Evolutionary conservation across 108 stramenopile genomes (phyloP).

Genomic region (Discostella pseudostelligera): DNA sequence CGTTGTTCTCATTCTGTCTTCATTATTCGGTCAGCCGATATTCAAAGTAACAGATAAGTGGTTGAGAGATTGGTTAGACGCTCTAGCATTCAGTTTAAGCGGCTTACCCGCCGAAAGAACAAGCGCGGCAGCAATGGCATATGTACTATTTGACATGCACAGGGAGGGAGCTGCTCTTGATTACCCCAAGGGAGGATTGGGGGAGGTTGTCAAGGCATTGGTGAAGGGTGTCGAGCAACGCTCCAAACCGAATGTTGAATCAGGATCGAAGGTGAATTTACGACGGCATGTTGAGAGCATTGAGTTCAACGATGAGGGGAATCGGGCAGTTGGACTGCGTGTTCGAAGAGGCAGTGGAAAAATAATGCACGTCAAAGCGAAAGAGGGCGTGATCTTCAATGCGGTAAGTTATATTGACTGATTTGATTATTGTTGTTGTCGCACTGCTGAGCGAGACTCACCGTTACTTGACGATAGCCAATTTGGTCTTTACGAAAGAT

Average conservation of each 20-base stretch:
- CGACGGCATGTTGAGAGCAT: constrained; percentile 65
- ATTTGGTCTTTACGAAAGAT: constrained; percentile 70
- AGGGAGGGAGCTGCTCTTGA: constrained; percentile 79
- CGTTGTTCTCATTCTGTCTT: neutral
- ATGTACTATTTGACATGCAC: constrained; percentile 91
- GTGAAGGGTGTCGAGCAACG: constrained; percentile 85
- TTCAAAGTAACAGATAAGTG: constrained; percentile 76
- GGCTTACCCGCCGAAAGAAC: constrained; percentile 87
- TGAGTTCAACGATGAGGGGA: constrained; percentile 55
- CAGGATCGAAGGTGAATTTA: constrained; percentile 61
- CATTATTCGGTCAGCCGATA: constrained; percentile 36
- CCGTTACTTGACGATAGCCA: constrained; percentile 17
- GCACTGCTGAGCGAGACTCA: neutral
- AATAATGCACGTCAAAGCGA: constrained; percentile 49
- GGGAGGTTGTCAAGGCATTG: constrained; percentile 81
- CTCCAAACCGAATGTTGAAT: constrained; percentile 9
- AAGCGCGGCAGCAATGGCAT: constrained; percentile 90
- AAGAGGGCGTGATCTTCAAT: constrained; percentile 83
- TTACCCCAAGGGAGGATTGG: constrained; percentile 87
- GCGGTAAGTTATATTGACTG: constrained; percentile 19
- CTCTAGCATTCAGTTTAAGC: constrained; percentile 88
- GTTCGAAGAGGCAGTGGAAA: constrained; percentile 47
- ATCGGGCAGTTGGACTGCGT: constrained; percentile 58
- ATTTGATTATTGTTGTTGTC: neutral
- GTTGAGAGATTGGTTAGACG: constrained; percentile 89